Evolutionary conservation across 495 filamentous ascomycete species (phyloP), one percentile per base, ranked within the genome.

Genomic region (Neurospora pannonica): DNA sequence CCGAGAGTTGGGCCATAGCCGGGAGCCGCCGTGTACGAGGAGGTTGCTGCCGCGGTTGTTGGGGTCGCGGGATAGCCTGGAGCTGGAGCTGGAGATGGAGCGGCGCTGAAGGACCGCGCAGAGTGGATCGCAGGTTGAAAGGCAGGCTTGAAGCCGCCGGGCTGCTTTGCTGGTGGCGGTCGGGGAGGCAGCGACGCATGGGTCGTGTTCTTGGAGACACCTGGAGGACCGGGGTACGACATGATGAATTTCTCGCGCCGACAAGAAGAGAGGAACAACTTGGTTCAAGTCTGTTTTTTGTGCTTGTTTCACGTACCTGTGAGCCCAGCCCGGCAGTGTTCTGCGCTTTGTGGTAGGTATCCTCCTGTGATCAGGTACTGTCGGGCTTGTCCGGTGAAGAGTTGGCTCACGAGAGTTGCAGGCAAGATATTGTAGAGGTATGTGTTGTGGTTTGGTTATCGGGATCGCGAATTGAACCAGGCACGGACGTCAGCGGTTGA

Each of bases 151-250:
- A 89, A 89, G 69, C 88, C 83, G n/a, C 85, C 81, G 36, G 89
- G 82, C 42, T 86, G 82, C 36, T 90, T 85, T 40, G 91, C 84
- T 38, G 90, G 89, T 21, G 94, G 94, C 38, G 94, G 94, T 37
- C 94, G 92, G 70, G 95, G 90, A 70, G 95, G 95, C 42, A 98
- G 91, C 71, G 92, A 89, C 85, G 90, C 71, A 84, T 87, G 84
- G 87, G 88, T 76, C 79, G 81, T 69, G 73, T 78, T 83, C 74
- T 83, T 82, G 77, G 87, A 89, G 79, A 92, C 88, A 91, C 94
- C 93, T 92, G 94, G 93, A 91, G 93, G 93, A 78, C 93, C 92
- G 79, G 93, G 92, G 88, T 94, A 94, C 83, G 94, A 91, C 94
- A 97, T 97, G 91, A 92, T 94, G 92, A 94, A 94, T 85, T 89